Percentiles rank a stretch among this genome's conserved stretches.
phyloP scores from a whole-genome alignment of 768 basidiomycete species.

The Macrolepiota dolichaula region DNA sequence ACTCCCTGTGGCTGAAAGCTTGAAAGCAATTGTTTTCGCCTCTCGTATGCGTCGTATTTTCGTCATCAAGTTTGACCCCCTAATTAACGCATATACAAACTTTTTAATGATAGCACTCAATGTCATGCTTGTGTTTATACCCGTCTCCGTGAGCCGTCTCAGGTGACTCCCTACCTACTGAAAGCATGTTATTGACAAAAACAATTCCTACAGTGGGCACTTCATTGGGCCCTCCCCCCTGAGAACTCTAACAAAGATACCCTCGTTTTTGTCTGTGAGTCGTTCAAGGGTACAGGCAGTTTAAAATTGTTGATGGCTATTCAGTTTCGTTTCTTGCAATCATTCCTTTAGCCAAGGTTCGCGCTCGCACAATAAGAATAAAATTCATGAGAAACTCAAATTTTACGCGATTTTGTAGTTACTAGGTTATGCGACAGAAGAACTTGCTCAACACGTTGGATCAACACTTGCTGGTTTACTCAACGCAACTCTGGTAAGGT shows the following conservation, averaged over 20 bases:
- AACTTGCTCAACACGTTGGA: slow-evolving; percentile 77
- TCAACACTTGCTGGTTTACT: slow-evolving; percentile 81
- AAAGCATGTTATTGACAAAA: neutral
- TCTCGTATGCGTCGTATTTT: slow-evolving; percentile 46
- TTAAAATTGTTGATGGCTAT: neutral
- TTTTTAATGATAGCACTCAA: slow-evolving; percentile 54
- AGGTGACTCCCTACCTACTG: neutral
- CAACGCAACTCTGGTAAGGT: slow-evolving; percentile 76
- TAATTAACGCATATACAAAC: neutral
- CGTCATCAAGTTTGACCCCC: neutral
- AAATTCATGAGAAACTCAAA: neutral
- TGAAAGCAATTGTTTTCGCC: slow-evolving; percentile 49
- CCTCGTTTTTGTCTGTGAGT: slow-evolving; percentile 72
- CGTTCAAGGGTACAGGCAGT: neutral
- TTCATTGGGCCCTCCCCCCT: slow-evolving; percentile 54
- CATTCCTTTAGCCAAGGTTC: slow-evolving; percentile 78
- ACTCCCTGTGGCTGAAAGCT: slow-evolving; percentile 42
- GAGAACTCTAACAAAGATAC: slow-evolving; percentile 42
- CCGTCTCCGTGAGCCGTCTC: slow-evolving; percentile 50
- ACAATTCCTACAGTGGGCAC: slow-evolving; percentile 53
- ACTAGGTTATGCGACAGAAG: slow-evolving; percentile 83
- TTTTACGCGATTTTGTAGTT: slow-evolving; percentile 41
- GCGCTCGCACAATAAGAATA: neutral
- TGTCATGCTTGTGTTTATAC: slow-evolving; percentile 67
- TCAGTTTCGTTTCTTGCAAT: slow-evolving; percentile 79